These are phyloP conservation scores for Gymnopilus junonius DNA, from an alignment of 768 basidiomycete species.

Conservation along the genomic window DNA sequence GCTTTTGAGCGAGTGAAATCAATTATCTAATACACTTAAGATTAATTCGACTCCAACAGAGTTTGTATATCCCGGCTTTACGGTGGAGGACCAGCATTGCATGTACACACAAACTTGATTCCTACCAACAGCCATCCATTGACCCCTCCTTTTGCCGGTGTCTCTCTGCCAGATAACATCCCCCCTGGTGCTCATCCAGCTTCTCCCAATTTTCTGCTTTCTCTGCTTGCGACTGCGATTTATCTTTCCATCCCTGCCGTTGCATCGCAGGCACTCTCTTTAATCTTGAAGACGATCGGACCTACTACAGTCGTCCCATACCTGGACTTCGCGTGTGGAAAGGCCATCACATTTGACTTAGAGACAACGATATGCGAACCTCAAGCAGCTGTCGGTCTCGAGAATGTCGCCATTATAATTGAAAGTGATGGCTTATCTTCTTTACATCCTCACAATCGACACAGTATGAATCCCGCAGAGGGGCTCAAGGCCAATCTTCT, in stretches of 20 bases:
- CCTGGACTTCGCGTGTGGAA: conserved; percentile 82
- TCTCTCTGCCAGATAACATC: conserved; percentile 27
- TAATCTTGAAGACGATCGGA: conserved; percentile 75
- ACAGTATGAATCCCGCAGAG: conserved; percentile 10
- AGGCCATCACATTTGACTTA: conserved; percentile 51
- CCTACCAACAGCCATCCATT: conserved; percentile 73
- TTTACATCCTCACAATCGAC: neutral
- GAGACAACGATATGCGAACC: conserved; percentile 41
- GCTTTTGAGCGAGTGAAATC: conserved; percentile 82
- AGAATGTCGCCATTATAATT: conserved; percentile 60
- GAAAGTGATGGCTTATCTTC: conserved; percentile 34
- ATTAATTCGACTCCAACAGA: conserved; percentile 40
- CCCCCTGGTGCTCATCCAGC: conserved; percentile 72
- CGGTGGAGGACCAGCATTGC: conserved; percentile 79
- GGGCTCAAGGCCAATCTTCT: conserved; percentile 17
- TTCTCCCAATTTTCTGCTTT: conserved; percentile 80
- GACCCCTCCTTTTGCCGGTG: conserved; percentile 62
- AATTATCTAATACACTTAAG: neutral
- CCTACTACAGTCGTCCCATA: conserved; percentile 79
- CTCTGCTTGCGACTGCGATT: conserved; percentile 83
- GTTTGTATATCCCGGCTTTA: conserved; percentile 88
- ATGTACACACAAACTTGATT: conserved; percentile 65
- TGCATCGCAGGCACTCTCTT: conserved; percentile 73
- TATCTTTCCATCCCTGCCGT: conserved; percentile 84
- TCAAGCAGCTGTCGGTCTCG: conserved; percentile 72